phyloP scores from a whole-genome alignment of 1,139 yeast genomes.

The Candida frijolesensis region DNA sequence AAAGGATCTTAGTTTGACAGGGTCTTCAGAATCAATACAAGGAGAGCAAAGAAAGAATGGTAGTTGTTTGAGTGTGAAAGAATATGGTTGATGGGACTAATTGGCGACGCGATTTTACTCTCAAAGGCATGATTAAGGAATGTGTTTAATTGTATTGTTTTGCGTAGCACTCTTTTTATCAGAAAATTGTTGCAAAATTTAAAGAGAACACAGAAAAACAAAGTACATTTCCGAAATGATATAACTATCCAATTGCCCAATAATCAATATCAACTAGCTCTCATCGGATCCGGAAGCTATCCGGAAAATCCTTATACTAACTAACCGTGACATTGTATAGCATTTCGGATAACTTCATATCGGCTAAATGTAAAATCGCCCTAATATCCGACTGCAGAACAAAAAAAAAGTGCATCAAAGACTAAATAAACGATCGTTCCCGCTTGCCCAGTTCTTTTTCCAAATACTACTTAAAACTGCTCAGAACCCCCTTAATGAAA shows the following conservation, averaged over 20 bases:
- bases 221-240: too few relatives aligned
- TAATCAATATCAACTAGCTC: too few relatives aligned
- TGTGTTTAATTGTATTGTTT: too few relatives aligned
- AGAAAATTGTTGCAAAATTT: slow-evolving; percentile 1
- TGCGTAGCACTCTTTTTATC: neutral
- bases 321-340: too few relatives aligned
- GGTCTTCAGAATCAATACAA: too few relatives aligned
- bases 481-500: neutral
- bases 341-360: neutral
- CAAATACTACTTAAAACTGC: neutral
- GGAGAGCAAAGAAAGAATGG: too few relatives aligned
- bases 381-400: neutral
- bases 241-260: too few relatives aligned
- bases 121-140: too few relatives aligned
- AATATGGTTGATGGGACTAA: neutral
- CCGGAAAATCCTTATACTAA: too few relatives aligned
- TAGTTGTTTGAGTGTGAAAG: neutral
- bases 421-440: neutral
- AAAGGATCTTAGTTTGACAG: too few relatives aligned
- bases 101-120: neutral
- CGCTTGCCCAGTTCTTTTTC: neutral
- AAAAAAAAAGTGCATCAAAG: neutral
- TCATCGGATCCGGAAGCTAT: too few relatives aligned
- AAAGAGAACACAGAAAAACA: neutral
- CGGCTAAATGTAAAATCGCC: neutral